A percentile compares a stretch with the other conserved stretches of the same genome.
These are phyloP conservation scores for Gaeumannomyces sp. DNA, from an alignment of 2,329 filamentous ascomycete genomes.

Conservation along the genomic window DNA sequence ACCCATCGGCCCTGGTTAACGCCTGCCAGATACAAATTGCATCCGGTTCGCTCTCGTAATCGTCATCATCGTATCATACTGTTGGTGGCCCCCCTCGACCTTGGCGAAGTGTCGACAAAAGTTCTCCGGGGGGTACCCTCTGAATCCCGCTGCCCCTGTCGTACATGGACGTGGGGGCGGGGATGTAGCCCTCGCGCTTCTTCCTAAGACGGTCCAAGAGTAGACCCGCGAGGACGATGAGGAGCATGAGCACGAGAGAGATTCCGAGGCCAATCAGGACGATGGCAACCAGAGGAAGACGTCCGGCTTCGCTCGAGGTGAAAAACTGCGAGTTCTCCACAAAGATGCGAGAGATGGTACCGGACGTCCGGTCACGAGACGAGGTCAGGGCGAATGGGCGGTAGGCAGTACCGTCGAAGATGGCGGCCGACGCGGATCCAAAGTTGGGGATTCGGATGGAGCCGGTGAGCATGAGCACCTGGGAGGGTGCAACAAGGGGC, in stretches of 20 bases:
- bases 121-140: conserved; percentile 55
- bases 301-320: conserved; percentile 39
- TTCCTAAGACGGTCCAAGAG: conserved; percentile 69
- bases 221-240: conserved; percentile 70
- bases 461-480: conserved; percentile 79
- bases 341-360: conserved; percentile 77
- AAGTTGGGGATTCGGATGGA: conserved; percentile 68
- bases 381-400: conserved; percentile 76
- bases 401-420: conserved; percentile 79
- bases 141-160: conserved; percentile 53
- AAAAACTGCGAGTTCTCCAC: conserved; percentile 77
- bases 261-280: conserved; percentile 78
- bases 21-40: background rate
- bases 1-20: background rate
- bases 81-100: conserved; percentile 43
- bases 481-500: conserved; percentile 56
- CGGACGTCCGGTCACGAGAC: conserved; percentile 55
- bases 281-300: conserved; percentile 68
- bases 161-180: conserved; percentile 63
- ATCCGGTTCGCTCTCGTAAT: background rate
- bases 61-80: conserved; percentile 32
- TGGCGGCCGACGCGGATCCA: conserved; percentile 75
- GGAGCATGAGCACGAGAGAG: conserved; percentile 67
- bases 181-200: conserved; percentile 71
- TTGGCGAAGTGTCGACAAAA: conserved; percentile 47